Base-by-base conservation (phyloP, 2,329 filamentous ascomycete species). In the Fusarium proliferatum region DNA sequence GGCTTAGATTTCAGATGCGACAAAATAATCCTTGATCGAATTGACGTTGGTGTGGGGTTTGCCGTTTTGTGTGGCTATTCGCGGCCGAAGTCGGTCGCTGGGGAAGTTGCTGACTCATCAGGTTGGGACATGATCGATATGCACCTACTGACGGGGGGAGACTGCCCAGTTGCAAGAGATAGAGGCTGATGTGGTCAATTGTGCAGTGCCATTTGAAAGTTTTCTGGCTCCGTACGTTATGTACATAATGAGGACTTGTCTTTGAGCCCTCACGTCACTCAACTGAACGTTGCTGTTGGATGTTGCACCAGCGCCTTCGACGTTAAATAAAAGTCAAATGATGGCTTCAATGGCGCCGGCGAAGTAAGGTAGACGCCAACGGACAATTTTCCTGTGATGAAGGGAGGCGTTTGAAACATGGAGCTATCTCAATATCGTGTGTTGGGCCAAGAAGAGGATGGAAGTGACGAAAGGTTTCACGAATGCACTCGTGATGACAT, bases 1-100 rank as follows among this genome's bases (percentile, higher is more conserved):
- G 5, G 17, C 28, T 45, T 23, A 9, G n/a, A 46, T 26, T 26
- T 55, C 51, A n/a, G 33, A 55, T 55, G 57, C 33, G 57, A 51
- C 45, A 33, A 66, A 60, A 61, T 66, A 57, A 61, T 64, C 45
- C 41, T 61, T 66, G 61, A 61, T 48, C 42, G 56, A 34, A 63
- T 59, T 46, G 39, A 59, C 56, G 45, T 63, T 63, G 53, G 52
- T 56, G 42, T 63, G 51, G 39, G 42, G 52, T 56, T 41, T 45
- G 34, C 10, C 28, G 21, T 45, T 43, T 33, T 45, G 41, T 63
- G 51, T 57, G 53, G 60, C 33, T 58, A 58, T 63, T 30, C 42
- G 52, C 53, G 61, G 52, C 61, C 53, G 61, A 63, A 57, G 56
- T 63, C 61, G 61, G 42, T 46, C 42, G 55, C 45, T 59, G 42